Conservation (phyloP, 2,329 filamentous ascomycete genomes). For the Epichloe festucae region DNA sequence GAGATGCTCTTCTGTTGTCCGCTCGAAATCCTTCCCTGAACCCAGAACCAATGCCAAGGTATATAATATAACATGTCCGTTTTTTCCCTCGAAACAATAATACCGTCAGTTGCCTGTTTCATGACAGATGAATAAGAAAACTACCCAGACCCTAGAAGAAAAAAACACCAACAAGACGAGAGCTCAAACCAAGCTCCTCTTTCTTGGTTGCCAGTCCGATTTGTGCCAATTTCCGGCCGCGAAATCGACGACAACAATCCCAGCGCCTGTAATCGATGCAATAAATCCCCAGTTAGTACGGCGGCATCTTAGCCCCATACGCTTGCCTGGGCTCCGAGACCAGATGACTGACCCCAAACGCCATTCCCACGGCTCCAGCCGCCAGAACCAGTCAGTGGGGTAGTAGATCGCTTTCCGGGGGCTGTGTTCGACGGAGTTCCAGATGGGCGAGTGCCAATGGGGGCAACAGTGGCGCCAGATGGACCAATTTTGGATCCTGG, state of each 20-base stretch:
- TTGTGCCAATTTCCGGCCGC: not conserved
- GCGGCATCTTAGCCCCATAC: slow-evolving; percentile 64
- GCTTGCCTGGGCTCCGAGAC: slow-evolving; percentile 76
- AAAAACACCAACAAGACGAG: slow-evolving; percentile 4
- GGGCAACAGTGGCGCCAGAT: slow-evolving; percentile 58
- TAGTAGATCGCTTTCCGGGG: slow-evolving; percentile 68
- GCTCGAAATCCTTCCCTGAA: slow-evolving; percentile 4
- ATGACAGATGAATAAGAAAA: slow-evolving; percentile 4
- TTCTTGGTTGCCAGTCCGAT: slow-evolving; percentile 13
- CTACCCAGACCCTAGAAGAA: slow-evolving; percentile 5
- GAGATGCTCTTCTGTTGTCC: slow-evolving; percentile 7
- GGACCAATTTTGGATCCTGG: slow-evolving; percentile 40
- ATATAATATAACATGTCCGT: slow-evolving; percentile 12
- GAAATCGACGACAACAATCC: slow-evolving; percentile 5
- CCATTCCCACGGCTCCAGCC: slow-evolving; percentile 71
- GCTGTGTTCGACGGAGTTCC: slow-evolving; percentile 36
- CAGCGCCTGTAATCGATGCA: slow-evolving; percentile 4
- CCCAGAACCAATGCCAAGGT: slow-evolving; percentile 10
- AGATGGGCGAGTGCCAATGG: slow-evolving; percentile 81
- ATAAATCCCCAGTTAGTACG: not conserved
- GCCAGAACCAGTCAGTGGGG: slow-evolving; percentile 77
- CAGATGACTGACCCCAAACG: slow-evolving; percentile 75
- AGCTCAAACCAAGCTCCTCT: slow-evolving; percentile 1
- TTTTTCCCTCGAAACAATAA: slow-evolving; percentile 9
- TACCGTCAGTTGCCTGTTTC: slow-evolving; percentile 8